Percentiles rank a stretch among this genome's conserved stretches.
Evolutionary conservation across 306 rosid species (phyloP).

Genomic region (Malus sieversii): DNA sequence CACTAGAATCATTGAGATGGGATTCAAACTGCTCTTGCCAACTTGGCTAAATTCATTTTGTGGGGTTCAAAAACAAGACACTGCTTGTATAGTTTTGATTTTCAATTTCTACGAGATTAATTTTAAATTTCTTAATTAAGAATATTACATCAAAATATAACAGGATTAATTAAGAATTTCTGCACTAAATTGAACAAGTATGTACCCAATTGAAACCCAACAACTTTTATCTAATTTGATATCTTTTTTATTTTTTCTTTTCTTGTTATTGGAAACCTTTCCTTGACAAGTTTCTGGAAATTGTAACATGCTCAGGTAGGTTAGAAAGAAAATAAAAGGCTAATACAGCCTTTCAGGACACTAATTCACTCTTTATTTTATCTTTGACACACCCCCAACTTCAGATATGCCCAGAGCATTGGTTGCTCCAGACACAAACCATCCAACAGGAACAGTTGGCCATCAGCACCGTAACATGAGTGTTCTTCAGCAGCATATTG

Average conservation of each 20-base stretch:
- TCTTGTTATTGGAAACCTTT: background rate
- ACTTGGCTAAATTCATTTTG: no score
- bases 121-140: no score
- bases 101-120: no score
- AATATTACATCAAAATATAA: no score
- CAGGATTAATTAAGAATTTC: no score
- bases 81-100: no score
- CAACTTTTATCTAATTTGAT: background rate
- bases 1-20: no score
- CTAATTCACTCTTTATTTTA: background rate
- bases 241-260: background rate
- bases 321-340: no score
- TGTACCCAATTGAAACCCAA: background rate
- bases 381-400: background rate
- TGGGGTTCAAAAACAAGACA: no score
- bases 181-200: no score
- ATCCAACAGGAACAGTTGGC: constrained; percentile 65
- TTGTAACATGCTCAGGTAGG: background rate
- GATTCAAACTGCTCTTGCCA: no score
- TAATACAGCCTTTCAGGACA: background rate
- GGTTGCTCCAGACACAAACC: constrained; percentile 57
- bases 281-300: background rate
- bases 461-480: constrained; percentile 44
- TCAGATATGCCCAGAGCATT: constrained; percentile 72
- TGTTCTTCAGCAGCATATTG: constrained; percentile 79